Conservation (phyloP, 2,329 filamentous ascomycete genomes). For the Lizonia empirigonia region DNA sequence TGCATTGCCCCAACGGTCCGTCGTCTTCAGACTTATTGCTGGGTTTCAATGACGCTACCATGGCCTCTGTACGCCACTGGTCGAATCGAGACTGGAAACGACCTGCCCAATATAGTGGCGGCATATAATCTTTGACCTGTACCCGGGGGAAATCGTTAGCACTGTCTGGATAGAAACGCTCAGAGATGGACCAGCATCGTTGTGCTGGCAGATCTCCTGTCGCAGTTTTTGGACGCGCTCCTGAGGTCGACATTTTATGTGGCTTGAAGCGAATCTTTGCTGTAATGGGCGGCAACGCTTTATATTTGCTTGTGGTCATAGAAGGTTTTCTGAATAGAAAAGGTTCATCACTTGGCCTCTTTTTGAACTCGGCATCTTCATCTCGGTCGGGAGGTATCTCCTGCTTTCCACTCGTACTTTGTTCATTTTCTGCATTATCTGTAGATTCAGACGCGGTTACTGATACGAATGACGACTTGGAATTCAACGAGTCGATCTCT, state of each 20-base stretch:
- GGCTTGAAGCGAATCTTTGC: background rate
- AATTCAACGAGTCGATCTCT: slow-evolving; percentile 2
- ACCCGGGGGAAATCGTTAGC: slow-evolving; percentile 27
- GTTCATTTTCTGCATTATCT: background rate
- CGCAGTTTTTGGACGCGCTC: background rate
- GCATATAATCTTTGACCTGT: slow-evolving; percentile 45
- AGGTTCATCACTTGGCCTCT: background rate
- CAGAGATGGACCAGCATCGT: slow-evolving; percentile 17
- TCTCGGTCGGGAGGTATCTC: background rate
- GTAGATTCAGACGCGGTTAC: background rate
- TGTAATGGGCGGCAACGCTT: background rate
- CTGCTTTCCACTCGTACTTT: background rate
- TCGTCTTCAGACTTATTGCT: slow-evolving; percentile 6
- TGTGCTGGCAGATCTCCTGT: background rate
- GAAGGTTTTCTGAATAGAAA: background rate
- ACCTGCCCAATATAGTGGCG: slow-evolving; percentile 43
- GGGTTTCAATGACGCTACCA: slow-evolving; percentile 28
- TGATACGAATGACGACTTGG: background rate
- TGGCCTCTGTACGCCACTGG: slow-evolving; percentile 43
- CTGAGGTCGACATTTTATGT: background rate
- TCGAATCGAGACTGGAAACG: slow-evolving; percentile 43
- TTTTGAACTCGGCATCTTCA: background rate
- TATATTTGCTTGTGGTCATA: background rate
- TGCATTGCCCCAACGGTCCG: slow-evolving; percentile 29
- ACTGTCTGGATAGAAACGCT: slow-evolving; percentile 10